Base-by-base conservation (phyloP, 305 asterid genomes). In the Solanum hybrid region DNA sequence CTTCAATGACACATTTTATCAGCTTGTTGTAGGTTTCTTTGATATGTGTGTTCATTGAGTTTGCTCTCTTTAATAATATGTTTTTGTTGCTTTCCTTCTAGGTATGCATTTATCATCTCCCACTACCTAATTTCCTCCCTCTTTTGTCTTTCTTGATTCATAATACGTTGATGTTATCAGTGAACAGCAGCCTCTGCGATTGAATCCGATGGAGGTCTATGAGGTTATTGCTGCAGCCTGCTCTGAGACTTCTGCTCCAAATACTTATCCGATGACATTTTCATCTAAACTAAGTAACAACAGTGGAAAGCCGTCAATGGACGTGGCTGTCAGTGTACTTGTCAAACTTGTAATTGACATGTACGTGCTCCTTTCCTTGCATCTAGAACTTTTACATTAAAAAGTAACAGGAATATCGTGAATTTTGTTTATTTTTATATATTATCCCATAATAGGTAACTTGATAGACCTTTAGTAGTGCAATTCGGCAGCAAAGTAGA, bases 221-320 rank as follows among this genome's bases (percentile, higher is more conserved):
- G 99, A 98, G 93, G 99, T 98, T 92, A 97, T 98, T 89, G 97
- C 98, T 11, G 99, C 98, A 68, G 99, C 97, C 92, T 96, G 98
- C 95, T 93, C 98, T 22, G 99, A 96, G 92, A 91, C 96, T 76
- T 93, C 98, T 91, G 87, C 97, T 86, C 91, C 94, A 89, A 95
- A 91, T 94, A 92, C 95, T 91, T 94, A 92, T 94, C 93, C 92
- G 90, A 91, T 90, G 91, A 98, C 99, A 33, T 92, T 96, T 91
- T 97, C 99, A 76, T 93, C 99, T 72, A 96, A 95, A 90, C 94
- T 98, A 91, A 95, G 95, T 90, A 93, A 89, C 65, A 97, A 94
- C 89, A 93, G 93, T 91, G 99, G 99, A 91, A 98, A 92, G 90
- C 99, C 99, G 81, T 94, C 99, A 12, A 97, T 98, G 96, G 99